Evolutionary conservation across 768 basidiomycete genomes (phyloP), one percentile per base, ranked within the genome.

Genomic region (Mycena latifolia): DNA sequence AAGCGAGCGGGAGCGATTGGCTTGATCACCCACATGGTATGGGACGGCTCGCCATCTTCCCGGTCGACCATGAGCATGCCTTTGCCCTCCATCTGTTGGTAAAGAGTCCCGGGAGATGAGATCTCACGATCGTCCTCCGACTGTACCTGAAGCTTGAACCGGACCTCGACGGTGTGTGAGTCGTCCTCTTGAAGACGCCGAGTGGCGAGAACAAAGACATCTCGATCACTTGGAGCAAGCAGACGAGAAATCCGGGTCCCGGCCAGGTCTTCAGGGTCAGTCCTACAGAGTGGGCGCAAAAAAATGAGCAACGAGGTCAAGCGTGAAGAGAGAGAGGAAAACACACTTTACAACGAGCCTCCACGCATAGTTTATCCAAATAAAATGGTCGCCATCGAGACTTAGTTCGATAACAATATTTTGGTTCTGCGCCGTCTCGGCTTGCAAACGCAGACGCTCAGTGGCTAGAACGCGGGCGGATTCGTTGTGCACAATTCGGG

Each of bases 11-110:
- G 80, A 45, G 88, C 87, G 63, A 92, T 85, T 33, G 95, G 94
- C 75, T 92, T 95, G 77, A 96, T 88, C 48, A 97, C 95, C 96
- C 96, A 98, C 96, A 98, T 98, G 17, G 96, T 97, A 77, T 98
- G 98, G 18, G 95, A 93, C 17, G 95, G 90, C 65, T 88, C 86
- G 20, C 92, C 92, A 58, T 91, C 92, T 75, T 95, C 89, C 33
- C 96, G 89, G 81, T 98, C 96, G 65, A 94, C 87, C 90, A 99
- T 96, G 72, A 99, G 88, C 98, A 99, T 98, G 20, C 98, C 98
- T 76, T 97, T 97, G 31, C 94, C 98, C 74, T 98, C 96, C 91
- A 99, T 95, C 70, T 88, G 89, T 76, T 94, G 92, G 77, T 88
- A 93, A 29, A 92, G 82, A 9, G 79, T 78, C 12, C 83, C 83